Base-by-base conservation (phyloP, 768 basidiomycete genomes). In the Mycena albidolilacea region DNA sequence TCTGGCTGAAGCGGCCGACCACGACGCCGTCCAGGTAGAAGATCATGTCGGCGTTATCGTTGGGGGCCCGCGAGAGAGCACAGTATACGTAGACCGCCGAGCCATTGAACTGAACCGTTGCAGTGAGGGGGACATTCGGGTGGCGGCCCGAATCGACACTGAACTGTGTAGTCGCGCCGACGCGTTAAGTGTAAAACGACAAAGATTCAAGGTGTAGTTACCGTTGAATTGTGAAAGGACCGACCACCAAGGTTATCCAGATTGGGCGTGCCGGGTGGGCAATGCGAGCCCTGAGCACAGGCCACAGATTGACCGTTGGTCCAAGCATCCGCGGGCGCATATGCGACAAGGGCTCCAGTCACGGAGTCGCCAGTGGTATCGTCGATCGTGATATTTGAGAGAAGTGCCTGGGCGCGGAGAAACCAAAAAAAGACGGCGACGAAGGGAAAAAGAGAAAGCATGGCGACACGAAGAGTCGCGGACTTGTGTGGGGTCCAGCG, bases 1-100 rank as follows among this genome's bases (percentile, higher is more conserved):
- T 21, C 19, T 70, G 73, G 14, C 54, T 39, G 70, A 80, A 82
- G 7, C 71, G 39, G 43, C 82, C 82, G 0, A 78, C 81, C 9
- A 62, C 30, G 35, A 76, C 72, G 23, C 80, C 80, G 67, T 85
- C 85, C 54, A 85, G 67, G 64, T 77, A 78, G 69, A 85, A 85
- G 0, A 73, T 78, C 79, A 84, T 78, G 70, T 84, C 78, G 0
- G 81, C 73, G 68, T 81, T 67, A 19, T 78, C 84, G 62, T 76
- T 73, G 19, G 80, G 81, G 21, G 79, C 77, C 54, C 79, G 77
- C 0, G 85, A 77, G 14, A 84, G 72, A 35, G 82, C 80, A 70
- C 85, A 85, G 71, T 79, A 86, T 3, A 87, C 83, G 75, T 87
- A 87, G 15, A 88, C 76, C 0, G 86, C 85, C n/a, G 84, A 81